Base-by-base conservation (phyloP, 2,329 filamentous ascomycete species). In the Stachybotrys chlorohalonatus region DNA sequence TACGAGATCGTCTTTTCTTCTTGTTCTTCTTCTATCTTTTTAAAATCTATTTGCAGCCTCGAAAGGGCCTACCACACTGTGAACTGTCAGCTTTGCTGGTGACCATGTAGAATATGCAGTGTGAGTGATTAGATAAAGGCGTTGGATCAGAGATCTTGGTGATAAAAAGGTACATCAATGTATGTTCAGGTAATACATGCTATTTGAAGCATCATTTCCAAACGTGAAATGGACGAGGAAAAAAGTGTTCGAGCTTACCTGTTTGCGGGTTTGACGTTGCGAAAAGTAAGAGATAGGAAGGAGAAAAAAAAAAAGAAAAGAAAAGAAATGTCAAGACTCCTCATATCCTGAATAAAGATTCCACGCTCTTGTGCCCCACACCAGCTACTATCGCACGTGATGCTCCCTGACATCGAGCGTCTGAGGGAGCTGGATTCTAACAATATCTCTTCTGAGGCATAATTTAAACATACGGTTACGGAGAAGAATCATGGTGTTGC, bases 61-160 rank as follows among this genome's bases (percentile, higher is more conserved):
- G 24, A 24, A 4, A 24, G 24, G 24, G 24, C 24, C 24, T 24
- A 2, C 24, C 24, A 4, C 24, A 24, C 24, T 24, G 24, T 24
- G 24, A 4, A 24, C 24, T 24, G 24, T 24, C 24, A 24, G 24
- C 24, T 24, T 24, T 42, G 51, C 53, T 53, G 47, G 49, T 32
- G 36, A 13, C 30, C 50, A 54, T 1, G 46, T 48, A 49, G 17
- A 24, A 49, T 15, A 13, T 49, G 49, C 17, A 51, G n/a, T 39
- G 30, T 9, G 8, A 51, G 16, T 16, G 31, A n/a, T 7, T 3
- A 3, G 32, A 45, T 16, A n/a, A 52, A 54, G 56, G 49, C 53
- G 56, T 69, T 69, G 69, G 69, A 66, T 86, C 83, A 86, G 83
- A 85, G 82, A 86, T 86, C 82, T 86, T 85, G 82, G 82, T 85